Evolutionary conservation across 768 basidiomycete genomes (phyloP).

Genomic region (Rubroboletus satanas): DNA sequence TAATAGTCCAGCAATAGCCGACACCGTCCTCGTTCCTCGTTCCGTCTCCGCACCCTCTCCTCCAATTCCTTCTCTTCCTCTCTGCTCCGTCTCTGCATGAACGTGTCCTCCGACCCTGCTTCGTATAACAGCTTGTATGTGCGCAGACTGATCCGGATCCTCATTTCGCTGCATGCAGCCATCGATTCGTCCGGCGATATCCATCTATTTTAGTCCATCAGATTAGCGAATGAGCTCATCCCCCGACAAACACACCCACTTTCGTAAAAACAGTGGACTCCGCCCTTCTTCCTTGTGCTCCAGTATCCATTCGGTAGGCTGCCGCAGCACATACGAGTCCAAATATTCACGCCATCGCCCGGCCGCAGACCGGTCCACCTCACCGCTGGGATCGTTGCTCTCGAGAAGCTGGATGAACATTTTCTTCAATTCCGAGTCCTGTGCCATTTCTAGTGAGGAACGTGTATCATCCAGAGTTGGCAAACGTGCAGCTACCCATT

Average conservation of each 20-base stretch:
- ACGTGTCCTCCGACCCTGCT: constrained; percentile 55
- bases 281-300: constrained; percentile 34
- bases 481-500: constrained; percentile 58
- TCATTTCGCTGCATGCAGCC: constrained; percentile 20
- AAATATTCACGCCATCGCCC: constrained; percentile 74
- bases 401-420: constrained; percentile 62
- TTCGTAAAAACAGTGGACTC: constrained; percentile 50
- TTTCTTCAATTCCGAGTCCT: constrained; percentile 54
- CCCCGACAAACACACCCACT: constrained; percentile 39
- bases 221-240: constrained; percentile 12
- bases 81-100: constrained; percentile 37
- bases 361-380: constrained; percentile 45
- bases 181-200: constrained; percentile 35
- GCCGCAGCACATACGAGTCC: constrained; percentile 64
- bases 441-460: constrained; percentile 17
- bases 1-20: constrained; percentile 26
- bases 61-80: constrained; percentile 35
- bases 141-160: constrained; percentile 53
- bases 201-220: constrained; percentile 49
- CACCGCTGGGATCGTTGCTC: constrained; percentile 60
- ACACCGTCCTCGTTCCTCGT: constrained; percentile 56
- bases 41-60: constrained; percentile 41
- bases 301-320: constrained; percentile 70
- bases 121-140: constrained; percentile 72
- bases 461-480: not conserved